Evolutionary conservation across 495 filamentous ascomycete species (phyloP).

Genomic region (Neurospora sp.): DNA sequence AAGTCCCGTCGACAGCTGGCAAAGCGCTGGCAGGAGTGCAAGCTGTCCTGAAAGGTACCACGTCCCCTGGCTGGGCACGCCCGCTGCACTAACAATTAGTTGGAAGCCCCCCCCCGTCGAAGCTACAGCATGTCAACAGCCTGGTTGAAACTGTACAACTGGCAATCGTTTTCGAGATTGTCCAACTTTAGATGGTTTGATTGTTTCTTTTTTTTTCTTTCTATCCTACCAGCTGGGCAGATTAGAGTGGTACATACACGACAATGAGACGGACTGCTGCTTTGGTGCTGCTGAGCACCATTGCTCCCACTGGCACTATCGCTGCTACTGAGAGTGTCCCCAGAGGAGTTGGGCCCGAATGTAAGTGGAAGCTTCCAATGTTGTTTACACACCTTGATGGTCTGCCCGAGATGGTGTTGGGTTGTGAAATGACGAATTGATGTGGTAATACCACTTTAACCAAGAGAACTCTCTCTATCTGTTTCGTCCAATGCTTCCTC

Average conservation of each 20-base stretch:
- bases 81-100: background rate
- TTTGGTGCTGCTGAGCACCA: conserved; percentile 24
- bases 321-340: conserved; percentile 18
- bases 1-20: background rate
- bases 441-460: background rate
- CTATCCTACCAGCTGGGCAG: background rate
- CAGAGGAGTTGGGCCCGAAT: conserved; percentile 29
- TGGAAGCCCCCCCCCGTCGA: background rate
- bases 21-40: background rate
- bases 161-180: background rate
- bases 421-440: background rate
- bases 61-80: background rate
- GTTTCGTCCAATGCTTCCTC: background rate
- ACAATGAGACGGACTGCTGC: conserved; percentile 22
- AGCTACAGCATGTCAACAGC: background rate
- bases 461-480: background rate
- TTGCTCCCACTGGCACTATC: conserved; percentile 16
- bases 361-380: conserved; percentile 18
- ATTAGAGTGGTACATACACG: background rate
- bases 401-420: background rate
- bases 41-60: background rate
- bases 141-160: background rate
- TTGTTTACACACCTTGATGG: background rate
- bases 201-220: background rate
- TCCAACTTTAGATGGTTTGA: background rate